A percentile compares a stretch with the other conserved stretches of the same genome.
phyloP scores from a whole-genome alignment of 1,139 yeast genomes.

The Spencermartinsiella ligniputridi region DNA sequence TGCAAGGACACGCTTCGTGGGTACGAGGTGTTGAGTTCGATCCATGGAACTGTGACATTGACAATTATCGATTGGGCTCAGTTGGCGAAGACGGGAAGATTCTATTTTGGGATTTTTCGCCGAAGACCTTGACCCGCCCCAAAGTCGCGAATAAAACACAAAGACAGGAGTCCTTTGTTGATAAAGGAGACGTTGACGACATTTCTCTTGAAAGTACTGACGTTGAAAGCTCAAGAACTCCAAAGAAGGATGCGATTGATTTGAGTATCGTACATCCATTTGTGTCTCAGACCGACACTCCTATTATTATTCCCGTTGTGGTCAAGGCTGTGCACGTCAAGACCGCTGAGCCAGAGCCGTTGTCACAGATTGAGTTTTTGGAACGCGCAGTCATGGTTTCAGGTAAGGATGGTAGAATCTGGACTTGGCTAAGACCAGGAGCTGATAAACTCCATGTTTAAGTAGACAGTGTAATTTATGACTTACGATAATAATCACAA shows the following conservation, averaged over 20 bases:
- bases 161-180: slow-evolving; percentile 1
- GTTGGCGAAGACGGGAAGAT: slow-evolving; percentile 70
- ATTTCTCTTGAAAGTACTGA: slow-evolving; percentile 9
- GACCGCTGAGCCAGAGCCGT: slow-evolving; percentile 26
- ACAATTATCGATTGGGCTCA: slow-evolving; percentile 53
- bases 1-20: slow-evolving; percentile 69
- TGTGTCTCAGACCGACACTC: slow-evolving; percentile 25
- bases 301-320: slow-evolving; percentile 29
- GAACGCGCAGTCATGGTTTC: slow-evolving; percentile 23
- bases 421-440: slow-evolving; percentile 26
- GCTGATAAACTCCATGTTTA: not conserved
- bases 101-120: slow-evolving; percentile 70
- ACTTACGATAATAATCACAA: no score
- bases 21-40: slow-evolving; percentile 49
- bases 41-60: slow-evolving; percentile 33
- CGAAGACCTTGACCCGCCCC: slow-evolving; percentile 45
- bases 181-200: slow-evolving; percentile 5
- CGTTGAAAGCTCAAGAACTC: not conserved
- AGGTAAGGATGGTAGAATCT: slow-evolving; percentile 32
- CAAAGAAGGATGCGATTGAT: not conserved
- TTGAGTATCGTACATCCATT: slow-evolving; percentile 25
- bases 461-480: not conserved
- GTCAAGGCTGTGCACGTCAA: slow-evolving; percentile 21
- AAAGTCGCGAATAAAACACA: slow-evolving; percentile 14
- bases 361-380: slow-evolving; percentile 28